phyloP scores from a whole-genome alignment of 2,329 filamentous ascomycete species.

The Hirsutella rhossiliensis region DNA sequence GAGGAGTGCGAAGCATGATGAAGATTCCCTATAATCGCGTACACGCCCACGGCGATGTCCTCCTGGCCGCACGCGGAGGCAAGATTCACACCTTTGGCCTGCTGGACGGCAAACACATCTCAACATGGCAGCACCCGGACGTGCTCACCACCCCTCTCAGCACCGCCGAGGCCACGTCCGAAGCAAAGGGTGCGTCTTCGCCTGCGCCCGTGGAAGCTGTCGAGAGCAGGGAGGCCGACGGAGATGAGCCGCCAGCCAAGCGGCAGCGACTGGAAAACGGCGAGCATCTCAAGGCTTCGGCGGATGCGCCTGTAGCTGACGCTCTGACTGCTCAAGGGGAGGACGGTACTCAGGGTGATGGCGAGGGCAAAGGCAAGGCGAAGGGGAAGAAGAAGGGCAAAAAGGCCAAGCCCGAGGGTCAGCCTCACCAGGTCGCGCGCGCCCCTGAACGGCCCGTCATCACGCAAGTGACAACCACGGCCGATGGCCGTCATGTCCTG shows the following conservation, averaged over 20 bases:
- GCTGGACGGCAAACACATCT: slow-evolving; percentile 43
- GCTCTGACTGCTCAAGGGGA: slow-evolving; percentile 2
- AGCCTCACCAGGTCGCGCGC: slow-evolving; percentile 14
- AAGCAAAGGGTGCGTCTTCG: slow-evolving; percentile 2
- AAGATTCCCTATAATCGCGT: slow-evolving; percentile 55
- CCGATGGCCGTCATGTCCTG: slow-evolving; percentile 55
- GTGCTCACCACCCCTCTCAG: slow-evolving; percentile 17
- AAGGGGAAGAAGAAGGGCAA: slow-evolving; percentile 7
- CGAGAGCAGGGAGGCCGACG: slow-evolving; percentile 7
- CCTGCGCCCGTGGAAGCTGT: slow-evolving; percentile 3
- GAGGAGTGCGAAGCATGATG: slow-evolving; percentile 16
- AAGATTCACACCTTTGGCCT: slow-evolving; percentile 57
- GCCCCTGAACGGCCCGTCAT: slow-evolving; percentile 50
- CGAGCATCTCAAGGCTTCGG: slow-evolving; percentile 4
- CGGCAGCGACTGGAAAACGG: slow-evolving; percentile 18
- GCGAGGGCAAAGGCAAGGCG: slow-evolving; percentile 9
- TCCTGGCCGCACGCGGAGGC: slow-evolving; percentile 65
- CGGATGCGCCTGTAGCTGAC: not conserved
- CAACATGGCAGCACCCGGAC: slow-evolving; percentile 46
- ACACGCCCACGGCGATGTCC: slow-evolving; percentile 37
- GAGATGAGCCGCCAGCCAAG: slow-evolving; percentile 22
- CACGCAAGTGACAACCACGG: slow-evolving; percentile 53
- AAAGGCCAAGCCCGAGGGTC: slow-evolving; percentile 17
- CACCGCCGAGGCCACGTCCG: slow-evolving; percentile 12
- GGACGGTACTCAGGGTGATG: slow-evolving; percentile 6